Evolutionary conservation across 176 grass and related monocot genomes (phyloP).

Genomic region (Pontederia crassipes): DNA sequence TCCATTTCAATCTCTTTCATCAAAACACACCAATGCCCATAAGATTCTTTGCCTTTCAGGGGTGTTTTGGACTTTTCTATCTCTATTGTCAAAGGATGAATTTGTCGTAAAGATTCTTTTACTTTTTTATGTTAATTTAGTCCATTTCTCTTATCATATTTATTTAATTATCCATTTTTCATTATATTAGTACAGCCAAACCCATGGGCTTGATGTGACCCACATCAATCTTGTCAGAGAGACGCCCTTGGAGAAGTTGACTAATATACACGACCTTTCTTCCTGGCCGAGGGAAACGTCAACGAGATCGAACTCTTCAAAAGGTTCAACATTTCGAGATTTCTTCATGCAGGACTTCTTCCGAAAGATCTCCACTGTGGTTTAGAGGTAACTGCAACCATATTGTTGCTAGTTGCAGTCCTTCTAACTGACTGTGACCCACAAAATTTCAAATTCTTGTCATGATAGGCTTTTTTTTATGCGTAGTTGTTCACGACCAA

Average conservation of each 20-base stretch:
- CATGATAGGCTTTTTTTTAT: not conserved
- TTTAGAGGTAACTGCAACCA: not conserved
- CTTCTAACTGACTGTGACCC: not conserved
- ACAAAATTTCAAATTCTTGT: no score
- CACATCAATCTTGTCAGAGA: not conserved
- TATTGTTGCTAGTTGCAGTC: constrained; percentile 2
- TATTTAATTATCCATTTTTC: no score
- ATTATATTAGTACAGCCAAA: not conserved
- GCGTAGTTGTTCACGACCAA: not conserved
- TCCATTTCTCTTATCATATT: no score
- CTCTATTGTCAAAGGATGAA: no score
- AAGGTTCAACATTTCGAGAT: constrained; percentile 9
- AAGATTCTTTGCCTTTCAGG: no score
- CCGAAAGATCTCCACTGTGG: not conserved
- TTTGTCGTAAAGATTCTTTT: no score
- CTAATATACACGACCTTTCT: not conserved
- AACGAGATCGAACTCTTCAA: not conserved
- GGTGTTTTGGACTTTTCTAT: no score
- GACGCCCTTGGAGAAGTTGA: not conserved
- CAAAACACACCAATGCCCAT: no score
- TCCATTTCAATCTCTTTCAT: no score
- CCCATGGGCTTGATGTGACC: constrained; percentile 6
- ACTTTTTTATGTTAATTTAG: no score
- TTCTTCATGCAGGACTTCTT: constrained; percentile 3
- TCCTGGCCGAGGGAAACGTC: not conserved